Conservation (phyloP, 768 basidiomycete species). For the Rhodotorula sphaerocarpa region DNA sequence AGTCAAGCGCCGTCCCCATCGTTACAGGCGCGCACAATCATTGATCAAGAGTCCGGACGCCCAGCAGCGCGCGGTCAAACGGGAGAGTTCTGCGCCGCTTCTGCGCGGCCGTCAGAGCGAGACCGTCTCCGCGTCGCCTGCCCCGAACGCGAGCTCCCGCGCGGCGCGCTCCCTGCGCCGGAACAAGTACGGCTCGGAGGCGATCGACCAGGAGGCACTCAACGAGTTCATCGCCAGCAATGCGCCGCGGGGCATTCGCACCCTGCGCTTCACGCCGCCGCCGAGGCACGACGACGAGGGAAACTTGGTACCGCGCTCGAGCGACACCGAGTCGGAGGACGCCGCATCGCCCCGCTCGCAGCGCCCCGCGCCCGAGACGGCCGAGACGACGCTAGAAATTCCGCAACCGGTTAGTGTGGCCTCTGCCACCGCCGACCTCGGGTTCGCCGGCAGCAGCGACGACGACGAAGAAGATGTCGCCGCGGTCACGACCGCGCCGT, state of each 20-base stretch:
- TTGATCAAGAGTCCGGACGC: neutral
- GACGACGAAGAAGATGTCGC: neutral
- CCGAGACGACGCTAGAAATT: neutral
- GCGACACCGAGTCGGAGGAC: neutral
- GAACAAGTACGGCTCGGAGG: neutral
- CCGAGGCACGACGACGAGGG: slow-evolving; percentile 3
- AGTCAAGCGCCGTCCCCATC: neutral
- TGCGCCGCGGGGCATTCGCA: neutral
- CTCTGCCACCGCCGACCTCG: neutral
- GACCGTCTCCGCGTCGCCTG: no score
- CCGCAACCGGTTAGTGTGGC: neutral
- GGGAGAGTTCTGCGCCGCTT: neutral
- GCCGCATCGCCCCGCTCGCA: neutral
- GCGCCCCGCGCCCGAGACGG: neutral
- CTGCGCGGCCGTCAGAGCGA: no score
- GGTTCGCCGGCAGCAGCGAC: neutral
- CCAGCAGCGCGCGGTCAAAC: neutral
- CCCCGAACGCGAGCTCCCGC: neutral
- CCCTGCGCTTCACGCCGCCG: neutral
- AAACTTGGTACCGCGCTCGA: neutral
- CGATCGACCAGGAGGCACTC: neutral
- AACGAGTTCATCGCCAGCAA: neutral
- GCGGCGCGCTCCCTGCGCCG: neutral
- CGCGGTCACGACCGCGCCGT: no score
- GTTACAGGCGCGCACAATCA: neutral